A percentile compares a stretch with the other conserved stretches of the same genome.
Conservation (phyloP, 148 eudicot species). For the Chenopodium berlandieri region DNA sequence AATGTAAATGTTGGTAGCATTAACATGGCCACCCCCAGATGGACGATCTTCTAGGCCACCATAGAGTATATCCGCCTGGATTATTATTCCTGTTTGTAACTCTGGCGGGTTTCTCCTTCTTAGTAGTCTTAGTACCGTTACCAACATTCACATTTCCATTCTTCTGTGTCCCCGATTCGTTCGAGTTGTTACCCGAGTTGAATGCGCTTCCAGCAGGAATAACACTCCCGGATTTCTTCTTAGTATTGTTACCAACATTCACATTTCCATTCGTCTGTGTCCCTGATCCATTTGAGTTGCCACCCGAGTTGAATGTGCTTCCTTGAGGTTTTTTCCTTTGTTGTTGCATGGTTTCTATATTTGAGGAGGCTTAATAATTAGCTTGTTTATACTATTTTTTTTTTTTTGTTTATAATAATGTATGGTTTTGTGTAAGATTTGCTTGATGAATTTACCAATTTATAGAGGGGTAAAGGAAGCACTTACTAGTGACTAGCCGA, state of each 20-base stretch:
- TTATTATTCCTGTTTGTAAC: neutral
- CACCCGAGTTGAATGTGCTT: neutral
- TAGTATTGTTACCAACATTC: no score
- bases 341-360: neutral
- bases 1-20: no score
- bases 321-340: neutral
- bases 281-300: no score
- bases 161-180: conserved; percentile 12
- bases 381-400: no score
- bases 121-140: neutral
- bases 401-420: no score
- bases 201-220: neutral
- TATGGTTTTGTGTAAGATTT: neutral
- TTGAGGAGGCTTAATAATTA: neutral
- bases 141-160: conserved; percentile 20
- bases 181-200: conserved; percentile 20
- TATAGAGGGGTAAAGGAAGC: neutral
- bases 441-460: neutral
- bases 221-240: no score
- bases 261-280: no score
- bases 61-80: conserved; percentile 3
- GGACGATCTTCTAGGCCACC: neutral
- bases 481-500: neutral
- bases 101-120: no score
- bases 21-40: no score